Percentiles rank a stretch among this genome's conserved stretches.
phyloP scores from a whole-genome alignment of 2,329 filamentous ascomycete species.

The Fusarium mexicanum region DNA sequence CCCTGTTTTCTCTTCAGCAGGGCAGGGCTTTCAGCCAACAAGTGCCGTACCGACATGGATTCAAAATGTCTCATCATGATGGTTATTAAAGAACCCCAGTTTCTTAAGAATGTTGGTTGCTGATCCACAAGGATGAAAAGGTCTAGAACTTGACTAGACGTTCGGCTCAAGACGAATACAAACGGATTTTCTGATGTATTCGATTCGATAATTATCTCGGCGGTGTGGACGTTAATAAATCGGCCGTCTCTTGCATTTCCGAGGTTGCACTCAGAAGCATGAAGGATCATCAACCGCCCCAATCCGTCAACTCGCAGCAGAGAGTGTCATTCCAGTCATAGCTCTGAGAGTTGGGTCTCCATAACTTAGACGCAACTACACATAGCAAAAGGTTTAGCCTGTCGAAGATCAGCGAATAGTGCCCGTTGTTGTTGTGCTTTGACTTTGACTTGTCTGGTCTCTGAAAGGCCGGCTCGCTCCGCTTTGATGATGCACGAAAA shows the following conservation, averaged over 20 bases:
- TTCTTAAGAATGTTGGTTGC: slow-evolving; percentile 23
- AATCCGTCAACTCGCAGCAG: slow-evolving; percentile 12
- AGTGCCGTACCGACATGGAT: slow-evolving; percentile 30
- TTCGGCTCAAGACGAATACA: not conserved
- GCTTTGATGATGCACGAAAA: slow-evolving; percentile 4
- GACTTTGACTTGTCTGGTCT: slow-evolving; percentile 1
- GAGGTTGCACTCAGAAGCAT: slow-evolving; percentile 7
- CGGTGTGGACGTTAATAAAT: slow-evolving; percentile 14
- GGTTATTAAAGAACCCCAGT: slow-evolving; percentile 14
- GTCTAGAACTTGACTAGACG: slow-evolving; percentile 21
- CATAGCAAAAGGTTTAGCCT: not conserved
- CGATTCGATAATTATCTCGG: not conserved
- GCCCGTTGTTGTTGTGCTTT: slow-evolving; percentile 7
- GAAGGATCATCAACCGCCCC: slow-evolving; percentile 6
- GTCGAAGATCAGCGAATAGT: slow-evolving; percentile 16
- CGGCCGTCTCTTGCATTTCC: slow-evolving; percentile 7
- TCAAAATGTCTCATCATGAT: slow-evolving; percentile 12
- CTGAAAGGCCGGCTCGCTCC: slow-evolving; percentile 22
- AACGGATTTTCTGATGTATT: not conserved
- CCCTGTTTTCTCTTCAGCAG: not conserved
- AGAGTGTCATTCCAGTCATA: not conserved
- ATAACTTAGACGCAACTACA: not conserved
- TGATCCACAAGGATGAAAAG: slow-evolving; percentile 18
- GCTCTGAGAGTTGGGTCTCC: not conserved
- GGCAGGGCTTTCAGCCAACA: slow-evolving; percentile 7